Evolutionary conservation across 768 basidiomycete species (phyloP), one percentile per base, ranked within the genome.

Genomic region (Tylopilus subfusipes): DNA sequence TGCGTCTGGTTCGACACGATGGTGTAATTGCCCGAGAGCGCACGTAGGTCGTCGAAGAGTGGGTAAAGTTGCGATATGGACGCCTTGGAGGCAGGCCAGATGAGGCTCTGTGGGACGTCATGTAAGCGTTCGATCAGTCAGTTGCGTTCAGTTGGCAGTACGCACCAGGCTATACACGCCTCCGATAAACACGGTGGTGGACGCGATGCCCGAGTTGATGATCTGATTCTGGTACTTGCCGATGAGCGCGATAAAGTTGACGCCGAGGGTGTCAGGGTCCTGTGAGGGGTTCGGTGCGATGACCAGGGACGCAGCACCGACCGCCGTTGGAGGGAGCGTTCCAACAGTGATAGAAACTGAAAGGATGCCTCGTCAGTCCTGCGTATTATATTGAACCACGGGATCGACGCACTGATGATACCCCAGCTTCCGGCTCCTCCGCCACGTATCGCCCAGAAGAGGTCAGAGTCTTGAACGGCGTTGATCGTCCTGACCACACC

Each of bases 361-460:
- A 31, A 42, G 0, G 12, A 33, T 14, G 0, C 1, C 19, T 24
- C 11, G 40, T 44, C 24, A 16, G n/a, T 39, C 18, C 12, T 3
- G n/a, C 4, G 5, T 6, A 5, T 18, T 33, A 16, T 10, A 4
- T 36, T 18, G 27, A 24, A 36, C 5, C 21, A 19, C 7, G 4
- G 5, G 31, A 42, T 4, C 5, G 13, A 64, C 62, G 3, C 22
- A 64, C 62, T 72, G 22, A 81, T 69, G 40, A 81, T 70, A 22
- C 77, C 81, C 57, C 68, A 82, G 11, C 74, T 80, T 14, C 78
- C 76, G 1, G 77, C 79, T 4, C 81, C 81, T 5, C 76, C 78
- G 0, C 80, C 81, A 38, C 81, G 71, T 22, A 82, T 58, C 0
- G 82, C 82, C 76, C 78, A 82, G 63, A 79, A 82, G 0, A 83